A percentile compares a stretch with the other conserved stretches of the same genome.
These are phyloP conservation scores for Syncephalastrum contaminatum DNA, from an alignment of 371 early-diverging fungal genomes.

Conservation along the genomic window DNA sequence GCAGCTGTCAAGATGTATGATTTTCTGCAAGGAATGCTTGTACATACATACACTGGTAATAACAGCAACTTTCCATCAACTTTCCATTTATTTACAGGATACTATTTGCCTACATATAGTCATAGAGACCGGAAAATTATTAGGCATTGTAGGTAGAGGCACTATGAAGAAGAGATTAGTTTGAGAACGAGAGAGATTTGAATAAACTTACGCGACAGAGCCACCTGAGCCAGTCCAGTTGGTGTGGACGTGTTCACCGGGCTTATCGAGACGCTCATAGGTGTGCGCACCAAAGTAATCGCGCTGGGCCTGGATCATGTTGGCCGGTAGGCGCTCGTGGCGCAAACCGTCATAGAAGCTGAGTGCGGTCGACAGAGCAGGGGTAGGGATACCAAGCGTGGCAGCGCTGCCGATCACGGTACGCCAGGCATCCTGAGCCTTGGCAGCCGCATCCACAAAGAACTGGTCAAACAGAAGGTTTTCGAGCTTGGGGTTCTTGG, in stretches of 20 bases:
- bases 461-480: slow-evolving; percentile 92
- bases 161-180: too few relatives aligned
- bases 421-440: slow-evolving; percentile 89
- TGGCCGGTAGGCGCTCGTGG: slow-evolving; percentile 87
- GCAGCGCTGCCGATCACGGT: slow-evolving; percentile 82
- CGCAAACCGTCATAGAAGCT: slow-evolving; percentile 98
- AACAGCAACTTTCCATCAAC: too few relatives aligned
- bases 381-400: slow-evolving; percentile 88
- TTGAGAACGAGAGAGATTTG: too few relatives aligned
- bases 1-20: too few relatives aligned
- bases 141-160: too few relatives aligned
- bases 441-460: slow-evolving; percentile 87
- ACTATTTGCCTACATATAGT: too few relatives aligned
- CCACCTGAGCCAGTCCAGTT: slow-evolving; percentile 96
- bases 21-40: too few relatives aligned
- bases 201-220: slow-evolving; percentile 42
- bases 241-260: slow-evolving; percentile 79
- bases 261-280: slow-evolving; percentile 79
- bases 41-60: too few relatives aligned
- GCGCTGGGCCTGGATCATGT: slow-evolving; percentile 96
- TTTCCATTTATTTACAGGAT: too few relatives aligned
- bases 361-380: slow-evolving; percentile 92
- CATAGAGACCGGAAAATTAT: too few relatives aligned
- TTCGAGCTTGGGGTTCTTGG: slow-evolving; percentile 79
- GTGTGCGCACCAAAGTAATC: slow-evolving; percentile 99